Evolutionary conservation across 352 stramenopile genomes (phyloP).

Genomic region (Phytophthora uliginosa): DNA sequence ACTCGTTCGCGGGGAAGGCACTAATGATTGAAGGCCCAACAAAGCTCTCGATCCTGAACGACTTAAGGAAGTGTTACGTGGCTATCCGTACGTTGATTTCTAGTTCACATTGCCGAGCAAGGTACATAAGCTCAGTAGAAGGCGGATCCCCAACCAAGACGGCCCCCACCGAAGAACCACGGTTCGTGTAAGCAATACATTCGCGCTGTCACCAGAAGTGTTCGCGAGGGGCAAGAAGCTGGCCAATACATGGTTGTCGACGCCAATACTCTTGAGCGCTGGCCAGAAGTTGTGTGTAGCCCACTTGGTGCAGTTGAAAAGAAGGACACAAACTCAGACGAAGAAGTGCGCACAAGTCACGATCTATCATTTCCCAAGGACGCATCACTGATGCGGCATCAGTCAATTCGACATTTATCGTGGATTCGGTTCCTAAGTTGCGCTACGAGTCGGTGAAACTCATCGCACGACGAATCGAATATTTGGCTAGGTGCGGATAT

Average conservation of each 20-base stretch:
- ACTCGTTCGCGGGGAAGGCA: neutral
- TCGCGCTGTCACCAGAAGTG: slow-evolving; percentile 2
- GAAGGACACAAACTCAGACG: neutral
- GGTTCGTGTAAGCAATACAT: slow-evolving; percentile 6
- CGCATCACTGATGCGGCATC: slow-evolving; percentile 1
- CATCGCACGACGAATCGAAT: slow-evolving; percentile 13
- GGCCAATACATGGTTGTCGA: slow-evolving; percentile 26
- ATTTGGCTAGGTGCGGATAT: neutral
- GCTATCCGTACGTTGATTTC: neutral
- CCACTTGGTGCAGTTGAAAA: slow-evolving; percentile 3
- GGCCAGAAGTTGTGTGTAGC: slow-evolving; percentile 12
- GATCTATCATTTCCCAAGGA: slow-evolving; percentile 9
- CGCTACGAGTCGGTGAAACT: slow-evolving; percentile 10
- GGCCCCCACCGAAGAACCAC: slow-evolving; percentile 12
- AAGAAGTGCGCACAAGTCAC: slow-evolving; percentile 14
- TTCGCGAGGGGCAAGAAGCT: slow-evolving; percentile 23
- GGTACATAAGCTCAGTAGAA: neutral
- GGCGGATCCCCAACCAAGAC: neutral
- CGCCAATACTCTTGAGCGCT: slow-evolving; percentile 2
- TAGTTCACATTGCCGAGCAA: neutral
- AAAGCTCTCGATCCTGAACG: neutral
- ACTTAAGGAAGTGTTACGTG: neutral
- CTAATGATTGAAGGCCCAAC: neutral
- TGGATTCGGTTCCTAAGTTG: neutral
- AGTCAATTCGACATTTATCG: slow-evolving; percentile 11